Conservation (phyloP, 2,329 filamentous ascomycete genomes). For the Lachnellula hyalina region DNA sequence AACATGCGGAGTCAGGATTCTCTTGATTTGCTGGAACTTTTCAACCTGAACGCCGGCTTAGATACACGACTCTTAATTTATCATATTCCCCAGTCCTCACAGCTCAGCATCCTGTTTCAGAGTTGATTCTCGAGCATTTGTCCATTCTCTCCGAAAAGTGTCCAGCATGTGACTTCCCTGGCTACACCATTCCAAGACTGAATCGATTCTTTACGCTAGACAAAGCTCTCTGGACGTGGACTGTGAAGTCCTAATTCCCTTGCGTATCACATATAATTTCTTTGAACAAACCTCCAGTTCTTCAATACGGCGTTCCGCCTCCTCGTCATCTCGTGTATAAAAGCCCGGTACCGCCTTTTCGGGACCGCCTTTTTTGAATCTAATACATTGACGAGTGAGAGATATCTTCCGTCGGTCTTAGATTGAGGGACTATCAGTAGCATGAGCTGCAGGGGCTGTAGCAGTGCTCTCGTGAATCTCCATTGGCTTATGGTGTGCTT, state of each 20-base stretch:
- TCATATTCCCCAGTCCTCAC: too few species aligned
- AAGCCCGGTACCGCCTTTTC: constrained; percentile 8
- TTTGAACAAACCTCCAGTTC: constrained; percentile 1
- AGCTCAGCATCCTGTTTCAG: too few species aligned
- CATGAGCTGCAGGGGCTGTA: neutral
- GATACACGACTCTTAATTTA: too few species aligned
- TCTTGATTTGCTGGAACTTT: neutral
- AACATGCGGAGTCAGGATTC: neutral
- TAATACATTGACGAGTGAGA: neutral
- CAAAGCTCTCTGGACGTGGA: neutral
- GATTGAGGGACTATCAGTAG: neutral
- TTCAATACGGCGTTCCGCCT: constrained; percentile 7
- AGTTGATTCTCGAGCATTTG: constrained; percentile 5
- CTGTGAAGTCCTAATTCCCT: neutral
- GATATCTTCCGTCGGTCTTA: neutral
- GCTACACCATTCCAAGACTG: neutral
- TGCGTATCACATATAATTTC: too few species aligned
- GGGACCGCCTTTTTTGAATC: neutral
- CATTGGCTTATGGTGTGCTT: constrained; percentile 6
- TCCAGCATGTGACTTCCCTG: constrained; percentile 2
- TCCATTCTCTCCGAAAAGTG: constrained; percentile 7
- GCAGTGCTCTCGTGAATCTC: constrained; percentile 15
- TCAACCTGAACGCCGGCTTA: neutral
- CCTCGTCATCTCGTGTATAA: constrained; percentile 6
- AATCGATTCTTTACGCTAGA: neutral